phyloP scores from a whole-genome alignment of 2,329 filamentous ascomycete genomes.

The Xylaria sp. region DNA sequence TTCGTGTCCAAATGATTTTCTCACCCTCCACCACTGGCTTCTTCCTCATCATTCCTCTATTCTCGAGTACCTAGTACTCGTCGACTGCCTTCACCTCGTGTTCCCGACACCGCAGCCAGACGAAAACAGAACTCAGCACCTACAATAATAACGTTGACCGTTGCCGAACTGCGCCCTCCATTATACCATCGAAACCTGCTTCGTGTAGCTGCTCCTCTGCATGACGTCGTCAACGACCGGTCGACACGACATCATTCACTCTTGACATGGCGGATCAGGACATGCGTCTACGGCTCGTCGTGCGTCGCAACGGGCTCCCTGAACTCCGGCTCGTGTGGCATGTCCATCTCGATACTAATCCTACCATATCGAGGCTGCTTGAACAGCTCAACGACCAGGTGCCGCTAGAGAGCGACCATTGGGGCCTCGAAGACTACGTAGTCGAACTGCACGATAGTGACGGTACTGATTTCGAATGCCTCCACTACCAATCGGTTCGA shows the following conservation, averaged over 20 bases:
- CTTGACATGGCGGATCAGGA: slow-evolving; percentile 50
- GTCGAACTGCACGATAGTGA: slow-evolving; percentile 73
- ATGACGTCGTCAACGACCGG: neutral
- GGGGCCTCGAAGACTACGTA: slow-evolving; percentile 90
- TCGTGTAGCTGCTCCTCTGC: neutral
- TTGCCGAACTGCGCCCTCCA: neutral
- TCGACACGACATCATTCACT: neutral
- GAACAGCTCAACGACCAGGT: slow-evolving; percentile 82
- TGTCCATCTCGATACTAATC: slow-evolving; percentile 65
- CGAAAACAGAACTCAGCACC: too few relatives aligned
- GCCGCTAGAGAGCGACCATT: slow-evolving; percentile 82
- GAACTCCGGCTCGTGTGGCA: slow-evolving; percentile 78
- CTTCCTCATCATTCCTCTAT: too few relatives aligned
- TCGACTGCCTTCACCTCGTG: too few relatives aligned
- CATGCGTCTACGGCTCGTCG: slow-evolving; percentile 78
- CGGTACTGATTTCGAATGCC: slow-evolving; percentile 79
- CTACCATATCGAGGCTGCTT: slow-evolving; percentile 80
- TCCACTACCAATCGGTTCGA: slow-evolving; percentile 82
- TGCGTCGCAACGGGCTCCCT: slow-evolving; percentile 79
- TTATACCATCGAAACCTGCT: neutral
- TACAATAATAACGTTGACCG: neutral
- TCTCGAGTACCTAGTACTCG: too few relatives aligned
- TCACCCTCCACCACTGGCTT: too few relatives aligned
- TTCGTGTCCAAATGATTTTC: too few relatives aligned
- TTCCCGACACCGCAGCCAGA: too few relatives aligned